Evolutionary conservation across 2,329 filamentous ascomycete species (phyloP).

Genomic region (Chaetomium olivaceum): DNA sequence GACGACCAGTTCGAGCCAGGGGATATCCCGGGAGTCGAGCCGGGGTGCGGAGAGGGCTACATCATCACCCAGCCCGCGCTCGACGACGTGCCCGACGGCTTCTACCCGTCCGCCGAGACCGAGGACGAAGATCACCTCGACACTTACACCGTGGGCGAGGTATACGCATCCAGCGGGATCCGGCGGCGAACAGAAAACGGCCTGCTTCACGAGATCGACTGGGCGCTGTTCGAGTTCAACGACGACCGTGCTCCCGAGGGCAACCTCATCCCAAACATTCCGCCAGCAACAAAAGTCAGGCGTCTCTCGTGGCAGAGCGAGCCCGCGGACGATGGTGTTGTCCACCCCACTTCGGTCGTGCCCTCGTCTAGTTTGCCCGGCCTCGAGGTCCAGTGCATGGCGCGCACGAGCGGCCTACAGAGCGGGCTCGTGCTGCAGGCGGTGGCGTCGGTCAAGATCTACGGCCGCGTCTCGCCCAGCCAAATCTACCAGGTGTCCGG

Average conservation of each 20-base stretch:
- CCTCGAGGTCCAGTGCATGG: slow-evolving; percentile 81
- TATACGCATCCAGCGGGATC: slow-evolving; percentile 89
- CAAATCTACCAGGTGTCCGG: slow-evolving; percentile 49
- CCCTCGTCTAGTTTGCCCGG: slow-evolving; percentile 66
- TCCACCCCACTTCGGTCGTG: slow-evolving; percentile 60
- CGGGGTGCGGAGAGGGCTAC: slow-evolving; percentile 73
- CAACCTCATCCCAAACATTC: slow-evolving; percentile 63
- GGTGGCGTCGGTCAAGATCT: slow-evolving; percentile 83
- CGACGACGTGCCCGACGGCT: slow-evolving; percentile 80
- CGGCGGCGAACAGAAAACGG: slow-evolving; percentile 70
- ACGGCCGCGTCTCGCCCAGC: slow-evolving; percentile 77
- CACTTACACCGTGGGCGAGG: slow-evolving; percentile 75
- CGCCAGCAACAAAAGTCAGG: slow-evolving; percentile 1
- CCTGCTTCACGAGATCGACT: slow-evolving; percentile 88
- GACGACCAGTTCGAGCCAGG: slow-evolving; percentile 63
- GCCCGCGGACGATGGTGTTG: slow-evolving; percentile 27
- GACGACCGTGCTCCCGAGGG: slow-evolving; percentile 67
- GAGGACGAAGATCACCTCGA: slow-evolving; percentile 81
- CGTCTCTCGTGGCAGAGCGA: slow-evolving; percentile 11
- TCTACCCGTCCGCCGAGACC: slow-evolving; percentile 71
- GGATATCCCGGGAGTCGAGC: slow-evolving; percentile 76
- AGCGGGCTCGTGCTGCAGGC: slow-evolving; percentile 74
- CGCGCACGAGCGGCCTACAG: slow-evolving; percentile 81
- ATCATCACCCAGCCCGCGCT: slow-evolving; percentile 89
- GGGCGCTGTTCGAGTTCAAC: slow-evolving; percentile 84